phyloP scores from a whole-genome alignment of 2,329 filamentous ascomycete genomes.

The Nothophaeocryptopus gaeumannii region DNA sequence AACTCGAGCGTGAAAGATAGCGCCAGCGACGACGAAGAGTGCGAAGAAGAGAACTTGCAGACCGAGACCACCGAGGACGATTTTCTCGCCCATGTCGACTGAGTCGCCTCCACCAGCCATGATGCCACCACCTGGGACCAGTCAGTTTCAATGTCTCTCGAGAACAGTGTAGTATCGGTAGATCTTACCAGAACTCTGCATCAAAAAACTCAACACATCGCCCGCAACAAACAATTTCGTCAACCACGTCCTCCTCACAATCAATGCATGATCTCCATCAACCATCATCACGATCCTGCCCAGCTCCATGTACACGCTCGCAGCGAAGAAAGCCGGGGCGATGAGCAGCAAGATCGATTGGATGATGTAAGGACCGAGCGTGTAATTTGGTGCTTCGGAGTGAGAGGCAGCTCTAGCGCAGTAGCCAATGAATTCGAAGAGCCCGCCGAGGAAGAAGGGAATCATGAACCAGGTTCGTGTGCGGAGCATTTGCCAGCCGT shows the following conservation, averaged over 20 bases:
- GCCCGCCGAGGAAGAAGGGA: slow-evolving; percentile 52
- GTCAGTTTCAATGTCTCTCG: background rate
- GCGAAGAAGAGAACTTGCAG: slow-evolving; percentile 53
- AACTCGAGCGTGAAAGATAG: slow-evolving; percentile 32
- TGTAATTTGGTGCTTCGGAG: slow-evolving; percentile 39
- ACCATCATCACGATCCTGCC: slow-evolving; percentile 46
- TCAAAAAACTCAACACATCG: slow-evolving; percentile 49
- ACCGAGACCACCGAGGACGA: slow-evolving; percentile 50
- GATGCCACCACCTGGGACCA: slow-evolving; percentile 4
- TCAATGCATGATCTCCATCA: slow-evolving; percentile 41
- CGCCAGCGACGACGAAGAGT: slow-evolving; percentile 44
- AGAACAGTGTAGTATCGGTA: background rate
- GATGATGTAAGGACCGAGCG: slow-evolving; percentile 43
- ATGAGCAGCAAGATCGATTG: slow-evolving; percentile 48
- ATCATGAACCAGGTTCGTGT: slow-evolving; percentile 52
- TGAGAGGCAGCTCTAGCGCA: slow-evolving; percentile 48
- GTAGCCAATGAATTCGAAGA: slow-evolving; percentile 54
- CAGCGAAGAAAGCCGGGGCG: slow-evolving; percentile 50
- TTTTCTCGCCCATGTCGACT: slow-evolving; percentile 39
- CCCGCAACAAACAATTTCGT: slow-evolving; percentile 50
- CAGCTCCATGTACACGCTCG: slow-evolving; percentile 51
- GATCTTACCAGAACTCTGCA: slow-evolving; percentile 34
- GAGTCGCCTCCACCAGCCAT: slow-evolving; percentile 6
- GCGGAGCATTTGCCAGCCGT: slow-evolving; percentile 39
- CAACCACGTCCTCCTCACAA: slow-evolving; percentile 45